These are phyloP conservation scores for Chaetomiaceae sp. DNA, from an alignment of 2,329 filamentous ascomycete genomes.

Conservation along the genomic window DNA sequence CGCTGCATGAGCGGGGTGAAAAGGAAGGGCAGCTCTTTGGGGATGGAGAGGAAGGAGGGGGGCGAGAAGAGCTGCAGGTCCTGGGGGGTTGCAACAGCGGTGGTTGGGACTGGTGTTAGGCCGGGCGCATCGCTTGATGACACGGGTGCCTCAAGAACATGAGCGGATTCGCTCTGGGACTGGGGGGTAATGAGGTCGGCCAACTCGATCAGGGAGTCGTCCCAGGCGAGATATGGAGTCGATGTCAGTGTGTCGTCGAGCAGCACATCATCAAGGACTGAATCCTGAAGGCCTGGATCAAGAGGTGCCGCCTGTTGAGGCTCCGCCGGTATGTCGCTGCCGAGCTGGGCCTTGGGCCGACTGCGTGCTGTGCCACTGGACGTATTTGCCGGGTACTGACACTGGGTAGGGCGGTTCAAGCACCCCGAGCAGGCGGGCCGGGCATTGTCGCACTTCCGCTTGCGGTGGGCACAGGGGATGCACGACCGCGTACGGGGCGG, in stretches of 20 bases:
- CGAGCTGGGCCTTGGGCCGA: too few relatives aligned
- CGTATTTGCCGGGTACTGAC: neutral
- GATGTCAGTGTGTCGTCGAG: too few relatives aligned
- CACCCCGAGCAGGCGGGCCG: constrained; percentile 1
- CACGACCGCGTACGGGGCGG: neutral
- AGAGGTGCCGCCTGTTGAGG: too few relatives aligned
- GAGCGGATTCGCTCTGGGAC: neutral
- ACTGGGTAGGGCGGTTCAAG: neutral
- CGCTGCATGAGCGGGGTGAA: neutral
- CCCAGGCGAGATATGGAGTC: neutral
- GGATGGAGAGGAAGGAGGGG: neutral
- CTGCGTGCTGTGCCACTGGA: neutral
- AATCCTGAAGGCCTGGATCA: neutral
- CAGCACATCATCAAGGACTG: neutral
- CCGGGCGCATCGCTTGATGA: too few relatives aligned
- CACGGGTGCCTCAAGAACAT: neutral
- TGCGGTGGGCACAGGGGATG: constrained; percentile 1
- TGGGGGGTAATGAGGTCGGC: neutral
- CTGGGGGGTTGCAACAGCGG: too few relatives aligned
- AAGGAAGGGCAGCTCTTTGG: neutral
- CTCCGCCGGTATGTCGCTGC: neutral
- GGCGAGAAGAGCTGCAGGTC: neutral
- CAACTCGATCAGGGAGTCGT: neutral
- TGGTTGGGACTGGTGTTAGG: too few relatives aligned
- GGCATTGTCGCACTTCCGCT: constrained; percentile 1